Evolutionary conservation across 257 asterid species (phyloP).

Genomic region (Scutellaria barbata): DNA sequence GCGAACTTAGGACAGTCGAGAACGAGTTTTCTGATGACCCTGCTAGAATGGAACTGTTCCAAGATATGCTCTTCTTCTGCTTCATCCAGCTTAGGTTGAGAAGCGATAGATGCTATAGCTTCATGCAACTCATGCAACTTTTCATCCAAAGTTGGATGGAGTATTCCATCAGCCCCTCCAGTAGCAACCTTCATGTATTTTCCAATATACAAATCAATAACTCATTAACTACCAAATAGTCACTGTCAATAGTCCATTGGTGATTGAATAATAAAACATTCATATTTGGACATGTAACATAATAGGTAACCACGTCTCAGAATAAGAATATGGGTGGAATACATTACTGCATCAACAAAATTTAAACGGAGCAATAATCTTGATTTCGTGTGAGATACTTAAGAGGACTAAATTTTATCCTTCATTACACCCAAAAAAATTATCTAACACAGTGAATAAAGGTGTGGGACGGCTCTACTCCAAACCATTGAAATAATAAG

Average conservation of each 20-base stretch:
- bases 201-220: slow-evolving; percentile 4
- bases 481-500: neutral
- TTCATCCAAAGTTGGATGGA: slow-evolving; percentile 61
- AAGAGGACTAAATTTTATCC: too few species aligned
- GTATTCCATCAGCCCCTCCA: slow-evolving; percentile 78
- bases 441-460: neutral
- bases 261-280: neutral
- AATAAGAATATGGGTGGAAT: neutral
- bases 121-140: slow-evolving; percentile 59
- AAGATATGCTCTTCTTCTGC: slow-evolving; percentile 65
- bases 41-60: slow-evolving; percentile 82
- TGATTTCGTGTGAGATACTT: too few species aligned
- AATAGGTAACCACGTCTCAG: neutral
- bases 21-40: slow-evolving; percentile 73
- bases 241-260: neutral
- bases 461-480: neutral
- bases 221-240: slow-evolving; percentile 6
- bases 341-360: neutral
- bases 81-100: slow-evolving; percentile 63
- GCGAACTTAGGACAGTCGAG: slow-evolving; percentile 84
- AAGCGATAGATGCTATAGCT: slow-evolving; percentile 67
- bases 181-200: slow-evolving; percentile 59
- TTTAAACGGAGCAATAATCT: too few species aligned
- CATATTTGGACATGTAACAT: neutral
- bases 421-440: neutral